phyloP scores from a whole-genome alignment of 768 basidiomycete species.

The Amanita pseudoporphyria region DNA sequence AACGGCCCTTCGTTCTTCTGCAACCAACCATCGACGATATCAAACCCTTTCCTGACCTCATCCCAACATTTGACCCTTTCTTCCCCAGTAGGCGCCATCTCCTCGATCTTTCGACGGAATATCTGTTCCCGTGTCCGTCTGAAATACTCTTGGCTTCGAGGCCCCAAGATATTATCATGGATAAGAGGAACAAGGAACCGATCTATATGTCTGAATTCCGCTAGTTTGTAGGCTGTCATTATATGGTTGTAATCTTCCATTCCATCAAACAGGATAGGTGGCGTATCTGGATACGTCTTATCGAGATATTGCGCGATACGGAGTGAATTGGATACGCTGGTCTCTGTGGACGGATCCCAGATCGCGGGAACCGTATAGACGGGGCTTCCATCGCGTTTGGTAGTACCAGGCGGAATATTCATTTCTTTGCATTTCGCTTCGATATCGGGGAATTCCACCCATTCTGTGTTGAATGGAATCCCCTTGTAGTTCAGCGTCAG shows the following conservation, averaged over 20 bases:
- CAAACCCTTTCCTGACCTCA: constrained; percentile 6
- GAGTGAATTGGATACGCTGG: constrained; percentile 28
- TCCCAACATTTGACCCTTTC: constrained; percentile 3
- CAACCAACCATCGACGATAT: constrained; percentile 4
- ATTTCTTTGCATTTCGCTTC: constrained; percentile 19
- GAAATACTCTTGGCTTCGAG: constrained; percentile 9
- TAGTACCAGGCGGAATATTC: constrained; percentile 22
- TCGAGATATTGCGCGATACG: constrained; percentile 41
- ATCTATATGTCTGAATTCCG: background rate
- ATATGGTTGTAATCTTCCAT: background rate
- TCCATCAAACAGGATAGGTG: constrained; percentile 20
- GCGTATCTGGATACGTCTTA: constrained; percentile 31
- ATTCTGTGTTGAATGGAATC: constrained; percentile 32
- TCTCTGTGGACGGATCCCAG: constrained; percentile 30
- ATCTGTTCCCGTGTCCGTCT: constrained; percentile 3
- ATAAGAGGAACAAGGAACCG: constrained; percentile 7
- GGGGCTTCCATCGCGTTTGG: constrained; percentile 19
- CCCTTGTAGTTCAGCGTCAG: constrained; percentile 24
- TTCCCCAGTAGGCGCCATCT: background rate
- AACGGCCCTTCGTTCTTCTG: constrained; percentile 6
- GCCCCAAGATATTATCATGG: constrained; percentile 2
- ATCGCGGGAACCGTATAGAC: constrained; percentile 38
- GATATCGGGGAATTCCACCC: constrained; percentile 45
- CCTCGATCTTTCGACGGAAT: constrained; percentile 7
- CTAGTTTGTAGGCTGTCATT: background rate